Conservation (phyloP, 2,329 filamentous ascomycete species). For the Orbilia brochopaga region DNA sequence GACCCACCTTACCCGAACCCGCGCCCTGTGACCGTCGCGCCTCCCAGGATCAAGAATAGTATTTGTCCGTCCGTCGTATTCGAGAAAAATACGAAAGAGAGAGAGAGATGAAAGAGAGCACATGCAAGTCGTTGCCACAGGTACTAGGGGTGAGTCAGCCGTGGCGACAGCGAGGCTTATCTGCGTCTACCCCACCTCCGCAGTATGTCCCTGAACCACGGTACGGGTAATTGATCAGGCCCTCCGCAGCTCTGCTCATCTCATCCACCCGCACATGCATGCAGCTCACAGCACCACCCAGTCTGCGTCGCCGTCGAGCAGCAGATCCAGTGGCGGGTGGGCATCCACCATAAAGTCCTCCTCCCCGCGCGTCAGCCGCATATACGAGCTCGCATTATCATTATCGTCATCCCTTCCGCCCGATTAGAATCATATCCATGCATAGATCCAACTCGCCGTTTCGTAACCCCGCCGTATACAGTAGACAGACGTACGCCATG, state of each 20-base stretch:
- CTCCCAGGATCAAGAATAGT: neutral
- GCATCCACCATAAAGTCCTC: neutral
- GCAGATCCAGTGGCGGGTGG: neutral
- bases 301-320: conserved; percentile 1
- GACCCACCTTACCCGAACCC: neutral
- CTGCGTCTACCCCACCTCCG: no score
- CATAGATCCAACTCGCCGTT: neutral
- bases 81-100: neutral
- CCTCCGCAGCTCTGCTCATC: no score
- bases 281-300: conserved; percentile 4
- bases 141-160: neutral
- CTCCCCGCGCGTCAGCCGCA: neutral
- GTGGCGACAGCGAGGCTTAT: conserved; percentile 1
- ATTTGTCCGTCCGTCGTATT: neutral
- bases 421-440: conserved; percentile 4
- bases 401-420: conserved; percentile 3
- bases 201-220: no score
- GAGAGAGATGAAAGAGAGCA: neutral
- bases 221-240: no score
- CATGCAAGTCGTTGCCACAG: neutral
- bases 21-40: neutral
- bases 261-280: no score
- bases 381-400: conserved; percentile 1
- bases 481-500: neutral
- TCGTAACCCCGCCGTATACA: neutral